These are phyloP conservation scores for Tarenaya hassleriana DNA, from an alignment of 345 rosid species.

Conservation along the genomic window DNA sequence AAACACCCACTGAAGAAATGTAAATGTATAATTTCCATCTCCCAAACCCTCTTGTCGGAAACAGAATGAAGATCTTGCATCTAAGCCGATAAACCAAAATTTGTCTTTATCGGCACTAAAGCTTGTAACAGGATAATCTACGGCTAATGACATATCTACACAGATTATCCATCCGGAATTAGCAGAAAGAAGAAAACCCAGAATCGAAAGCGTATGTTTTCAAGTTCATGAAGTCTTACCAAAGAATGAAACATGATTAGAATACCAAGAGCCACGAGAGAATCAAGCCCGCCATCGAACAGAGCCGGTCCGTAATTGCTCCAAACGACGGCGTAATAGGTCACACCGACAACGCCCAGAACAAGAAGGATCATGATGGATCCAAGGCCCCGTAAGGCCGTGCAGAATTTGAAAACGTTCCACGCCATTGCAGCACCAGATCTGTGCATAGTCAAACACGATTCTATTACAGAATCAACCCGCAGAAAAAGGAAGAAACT, in stretches of 20 bases:
- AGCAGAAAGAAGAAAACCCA: too few species aligned
- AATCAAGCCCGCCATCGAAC: constrained; percentile 45
- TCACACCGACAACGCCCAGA: constrained; percentile 70
- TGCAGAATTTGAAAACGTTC: constrained; percentile 77
- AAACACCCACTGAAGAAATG: too few species aligned
- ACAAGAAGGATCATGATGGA: constrained; percentile 72
- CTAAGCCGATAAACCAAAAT: constrained; percentile 14
- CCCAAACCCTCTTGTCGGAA: not conserved
- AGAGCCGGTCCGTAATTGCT: constrained; percentile 58
- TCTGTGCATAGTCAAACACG: constrained; percentile 51
- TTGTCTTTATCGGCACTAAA: too few species aligned
- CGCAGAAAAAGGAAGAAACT: not conserved
- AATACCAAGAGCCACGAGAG: constrained; percentile 40
- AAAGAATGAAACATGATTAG: constrained; percentile 71
- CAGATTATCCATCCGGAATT: not conserved
- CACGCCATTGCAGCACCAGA: constrained; percentile 75
- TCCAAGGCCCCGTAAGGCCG: constrained; percentile 66
- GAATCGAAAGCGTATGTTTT: too few species aligned
- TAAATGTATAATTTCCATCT: too few species aligned
- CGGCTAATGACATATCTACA: not conserved
- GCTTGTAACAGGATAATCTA: too few species aligned
- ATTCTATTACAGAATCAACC: constrained; percentile 13
- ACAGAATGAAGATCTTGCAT: not conserved
- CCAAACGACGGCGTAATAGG: constrained; percentile 71
- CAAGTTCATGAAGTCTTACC: constrained; percentile 34